Evolutionary conservation across 345 rosid species (phyloP).

Genomic region (Acer campestre): DNA sequence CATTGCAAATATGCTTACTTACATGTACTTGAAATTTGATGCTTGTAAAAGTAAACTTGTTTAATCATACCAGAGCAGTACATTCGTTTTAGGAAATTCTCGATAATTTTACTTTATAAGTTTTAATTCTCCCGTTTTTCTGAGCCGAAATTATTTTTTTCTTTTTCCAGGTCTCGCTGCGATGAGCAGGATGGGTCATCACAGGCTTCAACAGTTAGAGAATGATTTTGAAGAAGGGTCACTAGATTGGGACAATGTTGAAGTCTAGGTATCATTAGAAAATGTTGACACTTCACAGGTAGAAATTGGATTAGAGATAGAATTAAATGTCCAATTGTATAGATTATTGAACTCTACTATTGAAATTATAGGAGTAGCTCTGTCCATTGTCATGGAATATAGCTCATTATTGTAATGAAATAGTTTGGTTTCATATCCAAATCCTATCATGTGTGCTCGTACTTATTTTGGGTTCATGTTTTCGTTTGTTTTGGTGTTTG

Average conservation of each 20-base stretch:
- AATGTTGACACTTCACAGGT: not conserved
- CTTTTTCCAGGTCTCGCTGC: constrained; percentile 51
- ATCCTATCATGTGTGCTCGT: too few species aligned
- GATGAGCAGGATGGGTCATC: constrained; percentile 52
- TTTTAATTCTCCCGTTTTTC: not conserved
- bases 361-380: not conserved
- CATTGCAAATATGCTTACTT: not conserved
- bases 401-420: not conserved
- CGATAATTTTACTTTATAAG: not conserved
- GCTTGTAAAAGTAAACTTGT: too few species aligned
- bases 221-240: constrained; percentile 33
- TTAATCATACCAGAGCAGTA: too few species aligned
- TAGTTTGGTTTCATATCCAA: not conserved
- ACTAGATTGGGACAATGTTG: constrained; percentile 37
- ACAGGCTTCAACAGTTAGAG: constrained; percentile 42
- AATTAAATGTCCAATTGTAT: constrained; percentile 1
- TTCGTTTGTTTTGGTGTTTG: too few species aligned
- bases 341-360: not conserved
- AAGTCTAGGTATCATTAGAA: constrained; percentile 26
- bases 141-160: not conserved
- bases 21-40: too few species aligned
- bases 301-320: not conserved
- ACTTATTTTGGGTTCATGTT: too few species aligned
- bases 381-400: not conserved
- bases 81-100: not conserved